A percentile compares a stretch with the other conserved stretches of the same genome.
phyloP scores from a whole-genome alignment of 345 rosid species.

The Aquilaria malaccensis region DNA sequence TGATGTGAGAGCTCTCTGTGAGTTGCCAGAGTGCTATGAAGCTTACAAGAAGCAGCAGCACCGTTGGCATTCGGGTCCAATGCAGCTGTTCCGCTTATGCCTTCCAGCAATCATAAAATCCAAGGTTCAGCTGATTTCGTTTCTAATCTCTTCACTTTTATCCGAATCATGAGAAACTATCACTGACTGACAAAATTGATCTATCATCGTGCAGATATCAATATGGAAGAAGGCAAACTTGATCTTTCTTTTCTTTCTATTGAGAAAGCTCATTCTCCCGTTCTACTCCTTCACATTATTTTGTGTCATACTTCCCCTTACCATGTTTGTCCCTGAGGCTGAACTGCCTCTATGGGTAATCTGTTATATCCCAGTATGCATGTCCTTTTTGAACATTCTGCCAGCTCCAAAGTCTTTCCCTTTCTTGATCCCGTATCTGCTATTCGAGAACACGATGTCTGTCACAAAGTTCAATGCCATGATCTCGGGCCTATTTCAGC shows the following conservation, averaged over 20 bases:
- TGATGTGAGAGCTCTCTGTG: constrained; percentile 73
- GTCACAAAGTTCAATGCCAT: constrained; percentile 93
- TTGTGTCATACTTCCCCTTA: constrained; percentile 82
- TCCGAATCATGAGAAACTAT: background rate
- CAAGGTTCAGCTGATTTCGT: constrained; percentile 35
- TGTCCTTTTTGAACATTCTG: constrained; percentile 76
- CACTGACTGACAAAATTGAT: background rate
- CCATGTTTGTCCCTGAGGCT: constrained; percentile 89
- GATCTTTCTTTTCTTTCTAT: constrained; percentile 78
- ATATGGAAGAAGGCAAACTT: constrained; percentile 65
- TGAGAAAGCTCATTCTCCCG: constrained; percentile 83
- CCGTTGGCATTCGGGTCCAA: constrained; percentile 95
- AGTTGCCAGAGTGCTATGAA: constrained; percentile 81
- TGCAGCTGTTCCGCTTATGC: constrained; percentile 82
- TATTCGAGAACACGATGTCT: constrained; percentile 91
- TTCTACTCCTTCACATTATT: constrained; percentile 92
- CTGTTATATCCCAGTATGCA: constrained; percentile 72
- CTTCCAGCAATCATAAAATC: constrained; percentile 66
- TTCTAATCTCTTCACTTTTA: background rate
- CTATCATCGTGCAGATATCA: constrained; percentile 46
- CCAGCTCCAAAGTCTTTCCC: constrained; percentile 84
- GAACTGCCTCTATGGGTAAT: constrained; percentile 85
- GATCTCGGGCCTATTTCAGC: constrained; percentile 87
- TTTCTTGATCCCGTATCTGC: constrained; percentile 82
- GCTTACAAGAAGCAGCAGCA: constrained; percentile 89